Evolutionary conservation across 768 basidiomycete genomes (phyloP).

Genomic region (Cystobasidium onofrii): DNA sequence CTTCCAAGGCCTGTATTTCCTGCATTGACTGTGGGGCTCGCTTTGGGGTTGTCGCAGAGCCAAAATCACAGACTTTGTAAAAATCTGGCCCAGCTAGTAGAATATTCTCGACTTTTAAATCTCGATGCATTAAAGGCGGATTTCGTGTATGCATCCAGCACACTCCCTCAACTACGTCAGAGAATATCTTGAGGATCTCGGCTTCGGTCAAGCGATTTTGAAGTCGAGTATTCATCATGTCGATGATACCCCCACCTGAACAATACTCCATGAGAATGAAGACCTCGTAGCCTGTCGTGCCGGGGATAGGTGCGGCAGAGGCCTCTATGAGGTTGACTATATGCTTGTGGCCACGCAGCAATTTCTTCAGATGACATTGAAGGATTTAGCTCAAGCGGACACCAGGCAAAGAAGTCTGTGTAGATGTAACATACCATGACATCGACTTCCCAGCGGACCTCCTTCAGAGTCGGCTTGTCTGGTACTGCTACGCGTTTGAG

Average conservation of each 20-base stretch:
- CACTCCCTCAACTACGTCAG: conserved; percentile 76
- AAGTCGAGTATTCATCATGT: conserved; percentile 97
- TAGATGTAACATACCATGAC: conserved; percentile 65
- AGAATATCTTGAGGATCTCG: conserved; percentile 95
- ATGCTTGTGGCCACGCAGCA: conserved; percentile 85
- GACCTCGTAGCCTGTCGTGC: conserved; percentile 62
- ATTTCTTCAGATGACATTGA: conserved; percentile 53
- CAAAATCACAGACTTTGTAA: conserved; percentile 97
- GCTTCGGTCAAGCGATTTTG: conserved; percentile 88
- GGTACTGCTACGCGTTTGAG: conserved; percentile 91
- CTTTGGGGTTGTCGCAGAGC: conserved; percentile 69
- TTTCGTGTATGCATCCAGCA: conserved; percentile 75
- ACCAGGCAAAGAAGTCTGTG: too few relatives aligned
- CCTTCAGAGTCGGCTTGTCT: conserved; percentile 76
- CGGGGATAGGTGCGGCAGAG: conserved; percentile 73
- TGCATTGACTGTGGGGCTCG: conserved; percentile 67
- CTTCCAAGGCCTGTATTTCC: conserved; percentile 78
- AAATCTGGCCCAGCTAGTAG: conserved; percentile 72
- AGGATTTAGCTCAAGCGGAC: too few relatives aligned
- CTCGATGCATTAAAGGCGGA: conserved; percentile 85
- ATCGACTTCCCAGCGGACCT: conserved; percentile 95
- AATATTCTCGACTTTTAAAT: conserved; percentile 98
- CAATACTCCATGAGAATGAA: conserved; percentile 96
- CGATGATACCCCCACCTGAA: conserved; percentile 91
- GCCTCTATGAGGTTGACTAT: conserved; percentile 95